Conservation (phyloP, 2,329 filamentous ascomycete species). For the Colletotrichum lentis region DNA sequence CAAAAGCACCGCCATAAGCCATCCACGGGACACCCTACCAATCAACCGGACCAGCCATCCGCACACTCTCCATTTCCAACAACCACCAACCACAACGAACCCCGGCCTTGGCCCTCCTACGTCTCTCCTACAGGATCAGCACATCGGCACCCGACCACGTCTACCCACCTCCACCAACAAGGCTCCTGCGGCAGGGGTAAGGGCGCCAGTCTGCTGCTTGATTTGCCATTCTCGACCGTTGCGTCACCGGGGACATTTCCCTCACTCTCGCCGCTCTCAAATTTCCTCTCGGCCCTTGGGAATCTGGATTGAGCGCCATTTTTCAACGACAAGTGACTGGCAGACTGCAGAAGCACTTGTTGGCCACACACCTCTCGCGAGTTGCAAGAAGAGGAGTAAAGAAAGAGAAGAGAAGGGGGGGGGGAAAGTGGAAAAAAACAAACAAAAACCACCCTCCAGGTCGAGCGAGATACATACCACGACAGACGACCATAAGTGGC, state of each 20-base stretch:
- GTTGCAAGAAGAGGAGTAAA: too few relatives aligned
- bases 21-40: conserved; percentile 5
- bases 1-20: conserved; percentile 11
- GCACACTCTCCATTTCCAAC: conserved; percentile 5
- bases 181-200: conserved; percentile 29
- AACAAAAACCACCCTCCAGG: neutral
- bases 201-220: conserved; percentile 25
- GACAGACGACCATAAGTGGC: neutral
- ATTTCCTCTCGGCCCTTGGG: neutral
- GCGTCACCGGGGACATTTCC: conserved; percentile 27
- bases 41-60: conserved; percentile 11
- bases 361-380: neutral
- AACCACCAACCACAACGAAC: conserved; percentile 24
- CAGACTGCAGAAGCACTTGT: neutral
- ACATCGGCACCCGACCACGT: conserved; percentile 10
- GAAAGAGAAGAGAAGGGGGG: too few relatives aligned
- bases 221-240: conserved; percentile 21
- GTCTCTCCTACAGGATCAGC: conserved; percentile 18
- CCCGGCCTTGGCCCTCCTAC: conserved; percentile 5
- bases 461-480: neutral
- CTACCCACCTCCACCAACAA: neutral
- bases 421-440: neutral
- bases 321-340: conserved; percentile 9
- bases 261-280: neutral
- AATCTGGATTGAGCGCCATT: conserved; percentile 14